Base-by-base conservation (phyloP, 2,329 filamentous ascomycete genomes). In the Bipolaris gigantea region DNA sequence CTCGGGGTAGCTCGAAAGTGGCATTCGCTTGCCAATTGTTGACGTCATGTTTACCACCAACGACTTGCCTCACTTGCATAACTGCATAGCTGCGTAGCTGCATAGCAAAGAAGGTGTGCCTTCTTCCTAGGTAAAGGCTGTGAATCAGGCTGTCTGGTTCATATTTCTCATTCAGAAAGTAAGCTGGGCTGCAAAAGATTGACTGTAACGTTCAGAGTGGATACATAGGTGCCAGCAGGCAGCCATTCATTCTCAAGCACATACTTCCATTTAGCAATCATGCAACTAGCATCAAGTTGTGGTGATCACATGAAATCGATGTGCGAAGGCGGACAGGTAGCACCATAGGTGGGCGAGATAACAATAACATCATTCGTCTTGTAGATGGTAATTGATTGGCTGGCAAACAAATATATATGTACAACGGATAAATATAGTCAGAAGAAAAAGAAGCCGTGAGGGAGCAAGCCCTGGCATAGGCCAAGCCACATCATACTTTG, bases 1-100 rank as follows among this genome's bases (percentile, higher is more conserved):
- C 34, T 38, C 53, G 43, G 46, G 40, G 34, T 27, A 50, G 46
- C 45, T 53, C 9, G 7, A 40, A 32, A 6, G n/a, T 6, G 16
- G 16, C 4, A 19, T 18, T 48, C 18, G 45, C 35, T 23, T 33
- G 36, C 23, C 19, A 35, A 19, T 3, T 10, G 15, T 8, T 21
- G 30, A 45, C 30, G 42, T 45, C 42, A 45, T 45, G 4, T n/a
- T 16, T 35, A 13, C 11, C 19, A 3, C 15, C 15, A 16, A 30
- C 9, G 27, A 9, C 13, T 15, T 27, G 23, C 13, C 27, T 27
- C 15, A 27, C 19, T 15, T 27, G 39, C 21, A 41, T 7, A 21
- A 9, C 30, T 21, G 18, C 15, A 30, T 30, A 34, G 8, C 15
- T 27, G 39, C 21, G 27, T 7, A 21, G n/a, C 30, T 21, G 18